Evolutionary conservation across 2,329 filamentous ascomycete genomes (phyloP).

Genomic region (Colletotrichum sp.): DNA sequence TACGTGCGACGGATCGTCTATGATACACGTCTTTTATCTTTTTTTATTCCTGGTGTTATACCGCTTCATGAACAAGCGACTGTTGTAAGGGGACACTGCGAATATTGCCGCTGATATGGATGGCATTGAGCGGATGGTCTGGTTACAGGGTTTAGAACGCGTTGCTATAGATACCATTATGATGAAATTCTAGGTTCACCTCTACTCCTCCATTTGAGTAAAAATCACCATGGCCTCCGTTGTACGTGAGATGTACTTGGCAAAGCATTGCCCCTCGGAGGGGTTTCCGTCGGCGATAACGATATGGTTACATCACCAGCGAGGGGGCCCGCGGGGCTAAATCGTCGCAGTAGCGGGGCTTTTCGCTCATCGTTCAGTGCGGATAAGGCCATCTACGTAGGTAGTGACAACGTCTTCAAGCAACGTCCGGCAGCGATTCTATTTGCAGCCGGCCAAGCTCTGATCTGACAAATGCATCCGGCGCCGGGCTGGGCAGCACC

Average conservation of each 20-base stretch:
- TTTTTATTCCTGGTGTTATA: neutral
- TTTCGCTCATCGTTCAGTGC: neutral
- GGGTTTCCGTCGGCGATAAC: neutral
- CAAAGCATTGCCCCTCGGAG: neutral
- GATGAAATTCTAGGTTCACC: neutral
- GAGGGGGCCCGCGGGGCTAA: neutral
- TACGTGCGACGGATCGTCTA: neutral
- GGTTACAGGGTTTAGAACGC: constrained; percentile 18
- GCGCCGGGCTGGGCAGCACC: neutral
- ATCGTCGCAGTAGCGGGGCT: neutral
- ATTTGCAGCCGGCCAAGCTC: neutral
- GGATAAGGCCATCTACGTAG: neutral
- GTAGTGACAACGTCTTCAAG: neutral
- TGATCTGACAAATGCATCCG: neutral
- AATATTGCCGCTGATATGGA: neutral
- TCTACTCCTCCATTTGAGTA: neutral
- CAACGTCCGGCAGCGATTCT: neutral
- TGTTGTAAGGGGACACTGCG: constrained; percentile 13
- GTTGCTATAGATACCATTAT: constrained; percentile 22
- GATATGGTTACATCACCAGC: neutral
- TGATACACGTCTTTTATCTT: neutral
- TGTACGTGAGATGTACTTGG: neutral
- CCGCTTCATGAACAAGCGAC: constrained; percentile 14
- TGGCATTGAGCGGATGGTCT: constrained; percentile 9
- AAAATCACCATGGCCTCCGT: neutral